phyloP scores from a whole-genome alignment of 331 rosid species.

The Dryas integrifolia region DNA sequence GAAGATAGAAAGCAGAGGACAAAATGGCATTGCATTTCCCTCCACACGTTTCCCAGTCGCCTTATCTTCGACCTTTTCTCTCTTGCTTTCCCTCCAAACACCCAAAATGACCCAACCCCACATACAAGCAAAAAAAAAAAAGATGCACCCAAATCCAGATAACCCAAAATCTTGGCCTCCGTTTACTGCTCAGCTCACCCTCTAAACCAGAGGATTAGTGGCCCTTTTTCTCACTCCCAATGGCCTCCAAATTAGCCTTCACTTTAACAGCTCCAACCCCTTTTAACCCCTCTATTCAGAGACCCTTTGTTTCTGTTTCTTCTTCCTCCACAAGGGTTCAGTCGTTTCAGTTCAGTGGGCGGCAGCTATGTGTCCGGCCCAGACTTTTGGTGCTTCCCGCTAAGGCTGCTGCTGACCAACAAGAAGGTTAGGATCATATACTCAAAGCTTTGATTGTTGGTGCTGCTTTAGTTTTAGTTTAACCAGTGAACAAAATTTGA shows the following conservation, averaged over 20 bases:
- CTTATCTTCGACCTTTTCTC: slow-evolving; percentile 49
- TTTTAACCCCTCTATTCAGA: slow-evolving; percentile 27
- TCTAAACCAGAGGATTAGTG: neutral
- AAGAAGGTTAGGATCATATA: slow-evolving; percentile 48
- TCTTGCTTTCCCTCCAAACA: slow-evolving; percentile 58
- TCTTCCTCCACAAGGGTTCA: slow-evolving; percentile 36
- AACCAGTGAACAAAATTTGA: neutral
- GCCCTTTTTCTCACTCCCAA: slow-evolving; percentile 15
- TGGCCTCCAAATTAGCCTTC: slow-evolving; percentile 70
- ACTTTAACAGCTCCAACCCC: slow-evolving; percentile 43
- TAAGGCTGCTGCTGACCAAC: slow-evolving; percentile 76
- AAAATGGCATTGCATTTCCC: slow-evolving; percentile 35
- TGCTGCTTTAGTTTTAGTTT: neutral
- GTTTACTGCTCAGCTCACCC: slow-evolving; percentile 1
- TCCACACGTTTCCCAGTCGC: slow-evolving; percentile 50
- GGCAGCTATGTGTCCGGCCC: slow-evolving; percentile 50
- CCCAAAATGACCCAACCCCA: neutral
- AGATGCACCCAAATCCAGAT: slow-evolving; percentile 1
- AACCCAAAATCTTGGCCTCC: slow-evolving; percentile 14
- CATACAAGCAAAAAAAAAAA: neutral
- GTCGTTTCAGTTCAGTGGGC: slow-evolving; percentile 44
- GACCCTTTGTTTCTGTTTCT: slow-evolving; percentile 46
- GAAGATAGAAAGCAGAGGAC: slow-evolving; percentile 1
- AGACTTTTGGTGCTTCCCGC: slow-evolving; percentile 39
- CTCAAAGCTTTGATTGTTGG: neutral